Evolutionary conservation across 148 eudicot genomes (phyloP), one percentile per base, ranked within the genome.

Genomic region (Chenopodium album): DNA sequence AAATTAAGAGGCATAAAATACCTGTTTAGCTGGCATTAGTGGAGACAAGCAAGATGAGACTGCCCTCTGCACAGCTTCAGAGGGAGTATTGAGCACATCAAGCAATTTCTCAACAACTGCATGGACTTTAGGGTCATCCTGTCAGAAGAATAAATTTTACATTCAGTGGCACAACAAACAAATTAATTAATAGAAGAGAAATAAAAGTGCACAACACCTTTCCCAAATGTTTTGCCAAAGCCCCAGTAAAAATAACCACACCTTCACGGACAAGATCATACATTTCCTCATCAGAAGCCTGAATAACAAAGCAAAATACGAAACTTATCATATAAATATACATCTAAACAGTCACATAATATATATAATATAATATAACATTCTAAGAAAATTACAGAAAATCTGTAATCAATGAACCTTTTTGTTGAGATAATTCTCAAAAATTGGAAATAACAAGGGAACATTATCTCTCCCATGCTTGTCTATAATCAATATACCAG

Each of bases 261-360:
- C 99, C 99, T 87, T 96, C 99, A 86, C 99, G 97, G 60, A 96
- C 98, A 75, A 96, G 88, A 82, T 96, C 99, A 77, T 96, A 96
- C 73, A 73, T 89, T 83, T 94, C 99, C 85, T 96, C 99, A 85
- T 96, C 91, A 52, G 98, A 86, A 62, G 98, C 93, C 99, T 96
- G 75, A 76, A 83, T 41, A 84, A 73, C 9, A 56, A 78, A 26
- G 70, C 80, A 59, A 66, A 64, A 76, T 44, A n/a, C 22, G 11
- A 75, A 37, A 28, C 19, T 67, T 50, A 64, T 9, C 46, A 72
- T 64, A 56, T 19, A 26, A 79, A 78, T 60, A 75, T 10, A 81
- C 71, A 48, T 46, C 26, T 5, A 74, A 48, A 29, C 23, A 23
- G 23, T 23, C 23, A 23, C 23, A 23, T 23, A 23, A 23, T 23